These are phyloP conservation scores for Allium fistulosum DNA, from an alignment of 106 monocot species.

Conservation along the genomic window DNA sequence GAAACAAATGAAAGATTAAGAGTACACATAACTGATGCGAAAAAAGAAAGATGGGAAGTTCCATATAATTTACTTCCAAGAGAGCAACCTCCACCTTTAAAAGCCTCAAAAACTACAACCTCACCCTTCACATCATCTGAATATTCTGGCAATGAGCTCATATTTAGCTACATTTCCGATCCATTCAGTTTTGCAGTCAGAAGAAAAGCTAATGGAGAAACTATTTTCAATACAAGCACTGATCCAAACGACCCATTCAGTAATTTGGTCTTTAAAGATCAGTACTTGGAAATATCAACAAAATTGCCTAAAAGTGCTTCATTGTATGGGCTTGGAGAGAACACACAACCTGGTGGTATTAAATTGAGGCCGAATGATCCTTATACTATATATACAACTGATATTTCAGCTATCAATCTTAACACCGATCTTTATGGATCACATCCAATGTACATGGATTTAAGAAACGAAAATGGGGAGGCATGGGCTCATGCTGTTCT, in stretches of 20 bases:
- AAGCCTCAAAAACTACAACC: neutral
- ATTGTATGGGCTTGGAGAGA: constrained; percentile 90
- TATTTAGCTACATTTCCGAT: constrained; percentile 66
- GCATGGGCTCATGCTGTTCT: constrained; percentile 63
- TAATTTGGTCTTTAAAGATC: constrained; percentile 85
- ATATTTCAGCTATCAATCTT: constrained; percentile 77
- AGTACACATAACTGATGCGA: constrained; percentile 84
- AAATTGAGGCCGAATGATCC: constrained; percentile 76
- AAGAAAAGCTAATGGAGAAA: constrained; percentile 56
- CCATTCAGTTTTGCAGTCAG: constrained; percentile 73
- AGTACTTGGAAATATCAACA: constrained; percentile 86
- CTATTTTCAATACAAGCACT: constrained; percentile 59
- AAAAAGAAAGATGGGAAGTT: constrained; percentile 84
- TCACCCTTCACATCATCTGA: constrained; percentile 28
- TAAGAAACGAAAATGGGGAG: constrained; percentile 49
- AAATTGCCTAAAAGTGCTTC: constrained; percentile 44
- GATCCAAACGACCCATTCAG: constrained; percentile 11
- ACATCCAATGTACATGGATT: constrained; percentile 92
- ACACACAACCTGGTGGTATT: constrained; percentile 83
- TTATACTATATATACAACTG: constrained; percentile 77
- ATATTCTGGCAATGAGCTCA: constrained; percentile 46
- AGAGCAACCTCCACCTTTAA: constrained; percentile 37
- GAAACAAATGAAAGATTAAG: constrained; percentile 60
- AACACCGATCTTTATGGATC: constrained; percentile 93
- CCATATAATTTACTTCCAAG: constrained; percentile 80